Conservation (phyloP, 2,329 filamentous ascomycete species). For the Sphaerulina musiva region DNA sequence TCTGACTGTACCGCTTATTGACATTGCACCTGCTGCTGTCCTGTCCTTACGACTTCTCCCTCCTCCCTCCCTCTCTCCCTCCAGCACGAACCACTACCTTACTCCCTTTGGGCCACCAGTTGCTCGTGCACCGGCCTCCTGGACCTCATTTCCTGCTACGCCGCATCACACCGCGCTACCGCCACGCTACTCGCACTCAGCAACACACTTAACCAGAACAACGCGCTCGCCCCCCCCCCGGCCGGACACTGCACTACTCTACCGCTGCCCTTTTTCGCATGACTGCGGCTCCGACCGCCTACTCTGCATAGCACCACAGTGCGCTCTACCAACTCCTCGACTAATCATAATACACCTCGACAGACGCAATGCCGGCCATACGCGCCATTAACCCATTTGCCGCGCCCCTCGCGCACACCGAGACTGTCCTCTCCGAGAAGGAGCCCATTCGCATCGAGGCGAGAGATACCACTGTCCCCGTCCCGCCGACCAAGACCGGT, state of each 20-base stretch:
- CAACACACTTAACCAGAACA: neutral
- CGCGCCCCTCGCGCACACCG: conserved; percentile 45
- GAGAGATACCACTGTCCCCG: conserved; percentile 14
- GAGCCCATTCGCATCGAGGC: conserved; percentile 34
- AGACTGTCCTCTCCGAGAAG: conserved; percentile 49
- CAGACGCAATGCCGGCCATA: conserved; percentile 53
- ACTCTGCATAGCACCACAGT: conserved; percentile 10
- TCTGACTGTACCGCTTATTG: neutral
- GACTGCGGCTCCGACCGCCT: conserved; percentile 8
- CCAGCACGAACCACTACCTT: neutral
- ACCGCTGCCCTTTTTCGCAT: neutral
- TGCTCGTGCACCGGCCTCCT: neutral
- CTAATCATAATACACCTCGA: conserved; percentile 28
- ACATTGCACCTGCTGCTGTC: neutral
- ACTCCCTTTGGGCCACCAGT: neutral
- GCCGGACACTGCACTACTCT: conserved; percentile 1
- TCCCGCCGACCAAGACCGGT: conserved; percentile 5
- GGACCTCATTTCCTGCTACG: conserved; percentile 5
- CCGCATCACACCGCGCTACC: neutral
- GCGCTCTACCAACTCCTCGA: conserved; percentile 12
- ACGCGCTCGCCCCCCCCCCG: neutral
- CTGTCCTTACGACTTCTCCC: neutral
- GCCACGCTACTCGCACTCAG: neutral
- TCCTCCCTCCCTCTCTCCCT: neutral
- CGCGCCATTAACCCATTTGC: conserved; percentile 55